These are phyloP conservation scores for Canariomyces notabilis DNA, from an alignment of 2,329 filamentous ascomycete genomes.

Conservation along the genomic window DNA sequence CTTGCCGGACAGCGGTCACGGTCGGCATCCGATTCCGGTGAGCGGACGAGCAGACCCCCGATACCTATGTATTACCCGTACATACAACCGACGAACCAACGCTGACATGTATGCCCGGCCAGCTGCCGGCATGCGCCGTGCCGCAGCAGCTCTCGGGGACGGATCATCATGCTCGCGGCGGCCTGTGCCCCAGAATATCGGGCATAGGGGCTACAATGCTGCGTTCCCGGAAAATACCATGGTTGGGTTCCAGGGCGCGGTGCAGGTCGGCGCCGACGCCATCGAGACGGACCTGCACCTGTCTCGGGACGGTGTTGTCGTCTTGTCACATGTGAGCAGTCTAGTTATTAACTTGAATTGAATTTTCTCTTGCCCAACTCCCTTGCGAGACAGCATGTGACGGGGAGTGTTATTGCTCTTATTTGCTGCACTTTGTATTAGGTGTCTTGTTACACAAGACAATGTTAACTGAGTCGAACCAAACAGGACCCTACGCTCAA, in stretches of 20 bases:
- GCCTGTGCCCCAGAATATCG: conserved; percentile 64
- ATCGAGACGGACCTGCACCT: conserved; percentile 87
- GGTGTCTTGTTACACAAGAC: not conserved
- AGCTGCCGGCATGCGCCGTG: too few relatives aligned
- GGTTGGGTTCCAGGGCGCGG: conserved; percentile 68
- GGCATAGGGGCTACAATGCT: conserved; percentile 74
- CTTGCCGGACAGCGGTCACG: not conserved
- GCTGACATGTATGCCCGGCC: too few relatives aligned
- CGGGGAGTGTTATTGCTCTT: not conserved
- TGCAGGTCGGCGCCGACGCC: conserved; percentile 69
- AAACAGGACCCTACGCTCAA: conserved; percentile 68
- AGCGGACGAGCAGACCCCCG: not conserved
- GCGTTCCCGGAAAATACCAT: conserved; percentile 82
- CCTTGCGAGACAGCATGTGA: not conserved
- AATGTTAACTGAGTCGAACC: not conserved
- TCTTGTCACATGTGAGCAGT: conserved; percentile 68
- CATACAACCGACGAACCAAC: too few relatives aligned
- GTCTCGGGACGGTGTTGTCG: conserved; percentile 74
- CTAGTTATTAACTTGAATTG: not conserved
- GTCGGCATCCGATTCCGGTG: not conserved
- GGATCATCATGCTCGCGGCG: too few relatives aligned
- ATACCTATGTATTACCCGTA: too few relatives aligned
- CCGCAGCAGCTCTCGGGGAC: conserved; percentile 5
- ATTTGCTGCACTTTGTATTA: too few relatives aligned
- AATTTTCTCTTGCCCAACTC: not conserved